Evolutionary conservation across 1,139 yeast species (phyloP).

Genomic region (Suhomyces yuchorum): DNA sequence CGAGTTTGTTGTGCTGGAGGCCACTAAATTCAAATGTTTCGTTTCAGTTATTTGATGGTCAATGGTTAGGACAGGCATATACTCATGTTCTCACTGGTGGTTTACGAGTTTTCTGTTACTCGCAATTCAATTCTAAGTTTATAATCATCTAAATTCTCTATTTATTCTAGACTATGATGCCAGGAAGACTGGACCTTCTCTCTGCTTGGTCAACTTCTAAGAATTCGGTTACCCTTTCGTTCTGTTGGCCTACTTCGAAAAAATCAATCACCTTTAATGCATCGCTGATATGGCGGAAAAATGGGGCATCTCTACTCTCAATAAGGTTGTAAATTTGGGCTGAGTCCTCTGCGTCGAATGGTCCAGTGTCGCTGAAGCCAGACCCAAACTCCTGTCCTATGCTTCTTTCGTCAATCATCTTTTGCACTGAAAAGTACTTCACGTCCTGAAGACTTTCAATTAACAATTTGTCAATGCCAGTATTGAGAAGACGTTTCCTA

Average conservation of each 20-base stretch:
- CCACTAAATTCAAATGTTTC: too few species aligned
- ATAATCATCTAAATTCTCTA: neutral
- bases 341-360: constrained; percentile 13
- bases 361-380: constrained; percentile 6
- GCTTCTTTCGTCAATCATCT: constrained; percentile 2
- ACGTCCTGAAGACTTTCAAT: constrained; percentile 29
- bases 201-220: constrained; percentile 13
- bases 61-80: too few species aligned
- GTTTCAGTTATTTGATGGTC: too few species aligned
- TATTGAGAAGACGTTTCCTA: constrained; percentile 31
- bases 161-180: constrained; percentile 4
- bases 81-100: too few species aligned
- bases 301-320: constrained; percentile 35
- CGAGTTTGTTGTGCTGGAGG: too few species aligned
- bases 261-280: constrained; percentile 46
- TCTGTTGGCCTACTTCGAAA: constrained; percentile 26
- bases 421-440: constrained; percentile 32
- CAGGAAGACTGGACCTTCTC: constrained; percentile 12
- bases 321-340: constrained; percentile 27
- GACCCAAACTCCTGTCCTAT: constrained; percentile 3
- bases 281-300: constrained; percentile 44
- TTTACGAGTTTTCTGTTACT: too few species aligned
- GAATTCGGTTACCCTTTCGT: constrained; percentile 4
- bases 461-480: constrained; percentile 37
- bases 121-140: neutral